Evolutionary conservation across 768 basidiomycete species (phyloP).

Genomic region (Agrocybe praecox): DNA sequence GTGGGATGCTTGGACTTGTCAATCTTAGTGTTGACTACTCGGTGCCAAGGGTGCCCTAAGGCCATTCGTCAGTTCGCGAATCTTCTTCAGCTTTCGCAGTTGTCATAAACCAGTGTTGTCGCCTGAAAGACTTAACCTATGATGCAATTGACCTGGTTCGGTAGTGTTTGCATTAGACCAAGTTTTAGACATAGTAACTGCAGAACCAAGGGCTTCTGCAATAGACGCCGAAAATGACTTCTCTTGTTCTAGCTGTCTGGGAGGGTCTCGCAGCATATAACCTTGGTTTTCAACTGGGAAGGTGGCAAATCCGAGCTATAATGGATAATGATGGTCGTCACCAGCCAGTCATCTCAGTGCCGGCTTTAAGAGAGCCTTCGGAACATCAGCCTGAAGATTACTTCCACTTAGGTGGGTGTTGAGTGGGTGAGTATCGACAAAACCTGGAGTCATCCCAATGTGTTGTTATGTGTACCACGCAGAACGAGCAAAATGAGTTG

Average conservation of each 20-base stretch:
- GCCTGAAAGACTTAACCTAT: constrained; percentile 20
- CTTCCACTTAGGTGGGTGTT: too few relatives aligned
- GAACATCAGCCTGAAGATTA: too few relatives aligned
- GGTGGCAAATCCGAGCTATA: constrained; percentile 54
- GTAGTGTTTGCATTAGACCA: constrained; percentile 16
- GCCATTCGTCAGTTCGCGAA: constrained; percentile 4
- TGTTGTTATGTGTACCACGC: too few relatives aligned
- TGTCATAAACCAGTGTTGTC: constrained; percentile 36
- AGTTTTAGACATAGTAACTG: constrained; percentile 17
- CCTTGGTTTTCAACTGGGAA: constrained; percentile 56
- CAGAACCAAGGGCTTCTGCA: constrained; percentile 32
- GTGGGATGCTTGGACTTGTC: too few relatives aligned
- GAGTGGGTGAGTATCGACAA: not conserved
- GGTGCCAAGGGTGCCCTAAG: not conserved
- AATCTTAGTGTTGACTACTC: not conserved
- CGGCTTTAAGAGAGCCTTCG: too few relatives aligned
- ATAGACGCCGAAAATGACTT: constrained; percentile 39
- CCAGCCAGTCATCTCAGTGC: too few relatives aligned
- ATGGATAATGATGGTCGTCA: too few relatives aligned
- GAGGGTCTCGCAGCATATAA: constrained; percentile 30
- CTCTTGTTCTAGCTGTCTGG: constrained; percentile 24
- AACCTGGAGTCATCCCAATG: not conserved
- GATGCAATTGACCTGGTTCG: constrained; percentile 5
- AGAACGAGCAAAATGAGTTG: not conserved
- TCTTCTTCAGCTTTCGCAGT: constrained; percentile 25